Percentiles rank a stretch among this genome's conserved stretches.
Conservation (phyloP, 305 asterid species). For the Fraxinus baroniana region DNA sequence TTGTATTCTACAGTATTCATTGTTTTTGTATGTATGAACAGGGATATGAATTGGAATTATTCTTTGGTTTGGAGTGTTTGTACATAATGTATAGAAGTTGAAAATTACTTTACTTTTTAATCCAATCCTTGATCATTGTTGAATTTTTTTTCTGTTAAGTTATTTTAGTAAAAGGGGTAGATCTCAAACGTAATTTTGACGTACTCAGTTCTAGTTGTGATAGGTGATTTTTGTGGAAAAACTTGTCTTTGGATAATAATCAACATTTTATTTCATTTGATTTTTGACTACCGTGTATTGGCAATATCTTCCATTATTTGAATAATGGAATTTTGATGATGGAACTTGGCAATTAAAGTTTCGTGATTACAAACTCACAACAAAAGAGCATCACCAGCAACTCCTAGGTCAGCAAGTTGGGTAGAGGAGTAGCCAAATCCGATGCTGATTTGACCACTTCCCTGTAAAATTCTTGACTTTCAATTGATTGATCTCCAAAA, state of each 20-base stretch:
- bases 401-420: slow-evolving; percentile 51
- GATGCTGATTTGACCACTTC: slow-evolving; percentile 69
- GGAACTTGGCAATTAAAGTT: slow-evolving; percentile 6
- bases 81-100: background rate
- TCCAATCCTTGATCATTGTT: slow-evolving; percentile 12
- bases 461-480: slow-evolving; percentile 51
- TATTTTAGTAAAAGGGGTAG: slow-evolving; percentile 3
- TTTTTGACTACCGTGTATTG: slow-evolving; percentile 5
- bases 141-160: background rate
- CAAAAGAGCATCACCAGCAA: slow-evolving; percentile 45
- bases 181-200: slow-evolving; percentile 23
- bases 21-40: background rate
- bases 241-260: slow-evolving; percentile 13
- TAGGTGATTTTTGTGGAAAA: slow-evolving; percentile 12
- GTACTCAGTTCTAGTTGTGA: background rate
- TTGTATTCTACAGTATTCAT: background rate
- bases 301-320: slow-evolving; percentile 28
- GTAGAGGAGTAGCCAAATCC: slow-evolving; percentile 62
- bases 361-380: slow-evolving; percentile 43
- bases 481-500: slow-evolving; percentile 62
- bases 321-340: slow-evolving; percentile 10
- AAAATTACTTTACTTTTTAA: background rate
- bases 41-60: slow-evolving; percentile 54
- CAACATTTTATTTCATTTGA: slow-evolving; percentile 6
- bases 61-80: background rate